A percentile compares a stretch with the other conserved stretches of the same genome.
phyloP scores from a whole-genome alignment of 208 protist species.

The Leishmania gerbilli region DNA sequence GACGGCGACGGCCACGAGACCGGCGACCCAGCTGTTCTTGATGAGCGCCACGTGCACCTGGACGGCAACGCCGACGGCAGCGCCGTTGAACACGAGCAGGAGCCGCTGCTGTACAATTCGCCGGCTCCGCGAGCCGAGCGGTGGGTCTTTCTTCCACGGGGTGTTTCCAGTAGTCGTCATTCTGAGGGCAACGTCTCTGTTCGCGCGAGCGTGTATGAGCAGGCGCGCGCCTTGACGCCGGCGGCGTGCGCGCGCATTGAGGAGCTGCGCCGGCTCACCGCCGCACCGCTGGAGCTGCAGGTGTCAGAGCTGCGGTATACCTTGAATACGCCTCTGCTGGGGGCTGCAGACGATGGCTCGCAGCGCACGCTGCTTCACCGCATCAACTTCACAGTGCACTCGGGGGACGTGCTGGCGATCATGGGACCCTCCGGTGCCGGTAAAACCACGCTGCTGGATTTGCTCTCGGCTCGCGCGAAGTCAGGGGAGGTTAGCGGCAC shows the following conservation, averaged over 20 bases:
- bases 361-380: constrained; percentile 63
- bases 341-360: constrained; percentile 29
- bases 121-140: constrained; percentile 13
- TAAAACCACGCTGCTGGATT: constrained; percentile 91
- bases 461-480: constrained; percentile 74
- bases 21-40: not conserved
- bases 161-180: constrained; percentile 8
- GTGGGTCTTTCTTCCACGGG: not conserved
- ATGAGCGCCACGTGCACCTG: constrained; percentile 1
- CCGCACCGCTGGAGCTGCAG: constrained; percentile 54
- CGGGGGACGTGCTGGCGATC: constrained; percentile 86
- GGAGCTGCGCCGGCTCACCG: constrained; percentile 40
- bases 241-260: constrained; percentile 41
- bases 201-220: constrained; percentile 36
- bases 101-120: constrained; percentile 5
- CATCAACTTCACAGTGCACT: constrained; percentile 75
- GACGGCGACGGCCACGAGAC: not conserved
- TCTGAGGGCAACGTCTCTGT: constrained; percentile 26
- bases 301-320: constrained; percentile 66
- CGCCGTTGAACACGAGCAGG: not conserved
- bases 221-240: constrained; percentile 22
- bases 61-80: not conserved
- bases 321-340: constrained; percentile 46
- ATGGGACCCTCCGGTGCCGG: constrained; percentile 91
- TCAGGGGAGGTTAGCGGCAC: constrained; percentile 49